phyloP scores from a whole-genome alignment of 2,329 filamentous ascomycete genomes.

The Macrophomina phaseolina region DNA sequence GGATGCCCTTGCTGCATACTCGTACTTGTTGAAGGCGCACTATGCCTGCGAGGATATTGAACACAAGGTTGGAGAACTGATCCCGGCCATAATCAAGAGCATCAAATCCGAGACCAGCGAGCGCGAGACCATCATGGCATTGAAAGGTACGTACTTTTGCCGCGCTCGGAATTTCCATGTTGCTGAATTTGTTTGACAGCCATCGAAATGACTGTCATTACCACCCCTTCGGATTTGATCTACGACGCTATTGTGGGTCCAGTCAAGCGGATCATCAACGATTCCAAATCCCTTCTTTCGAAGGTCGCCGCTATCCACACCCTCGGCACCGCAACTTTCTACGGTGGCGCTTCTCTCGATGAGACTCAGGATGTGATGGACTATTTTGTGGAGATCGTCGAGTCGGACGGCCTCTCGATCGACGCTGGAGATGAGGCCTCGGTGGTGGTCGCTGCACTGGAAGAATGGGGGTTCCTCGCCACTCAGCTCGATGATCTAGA shows the following conservation, averaged over 20 bases:
- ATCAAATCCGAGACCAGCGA: constrained; percentile 72
- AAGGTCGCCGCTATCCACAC: constrained; percentile 77
- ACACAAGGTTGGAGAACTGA: constrained; percentile 63
- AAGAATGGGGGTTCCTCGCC: constrained; percentile 80
- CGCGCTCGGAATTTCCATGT: background rate
- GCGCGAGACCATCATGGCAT: constrained; percentile 71
- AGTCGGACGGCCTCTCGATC: constrained; percentile 76
- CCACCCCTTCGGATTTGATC: constrained; percentile 67
- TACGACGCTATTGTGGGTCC: constrained; percentile 66
- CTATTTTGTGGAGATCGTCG: constrained; percentile 76
- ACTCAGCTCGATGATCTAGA: constrained; percentile 78
- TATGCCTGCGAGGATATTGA: constrained; percentile 69
- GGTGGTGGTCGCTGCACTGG: constrained; percentile 75
- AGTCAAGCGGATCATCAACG: constrained; percentile 68
- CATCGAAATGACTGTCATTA: constrained; percentile 72
- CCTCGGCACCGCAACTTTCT: constrained; percentile 74
- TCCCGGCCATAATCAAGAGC: constrained; percentile 70
- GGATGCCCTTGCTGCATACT: constrained; percentile 65
- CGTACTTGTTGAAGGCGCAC: constrained; percentile 70
- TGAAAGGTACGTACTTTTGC: constrained; percentile 58
- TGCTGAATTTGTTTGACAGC: constrained; percentile 48
- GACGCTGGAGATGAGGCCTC: constrained; percentile 72
- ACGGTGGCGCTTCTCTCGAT: constrained; percentile 73
- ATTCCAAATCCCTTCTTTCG: constrained; percentile 67
- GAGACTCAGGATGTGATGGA: constrained; percentile 75